These are phyloP conservation scores for Mucor racemosus DNA, from an alignment of 371 early-diverging fungal species.

Conservation along the genomic window DNA sequence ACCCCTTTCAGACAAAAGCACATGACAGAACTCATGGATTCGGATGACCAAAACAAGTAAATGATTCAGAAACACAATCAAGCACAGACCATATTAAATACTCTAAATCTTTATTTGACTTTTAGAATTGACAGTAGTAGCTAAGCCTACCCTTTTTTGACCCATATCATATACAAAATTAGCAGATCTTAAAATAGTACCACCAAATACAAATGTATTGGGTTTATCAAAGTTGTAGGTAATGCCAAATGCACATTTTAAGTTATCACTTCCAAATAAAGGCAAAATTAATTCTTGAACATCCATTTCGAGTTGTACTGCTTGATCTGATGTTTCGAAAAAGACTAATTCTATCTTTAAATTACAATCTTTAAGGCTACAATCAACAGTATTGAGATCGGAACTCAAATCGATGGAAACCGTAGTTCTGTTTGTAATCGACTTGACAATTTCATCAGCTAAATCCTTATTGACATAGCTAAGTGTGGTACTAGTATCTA, in stretches of 20 bases:
- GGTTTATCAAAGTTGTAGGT: slow-evolving; percentile 21
- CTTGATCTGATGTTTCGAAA: background rate
- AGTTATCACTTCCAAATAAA: background rate
- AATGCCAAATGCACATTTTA: slow-evolving; percentile 40
- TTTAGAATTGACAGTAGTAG: slow-evolving; percentile 21
- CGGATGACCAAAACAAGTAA: background rate
- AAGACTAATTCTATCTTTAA: slow-evolving; percentile 1
- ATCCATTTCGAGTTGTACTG: background rate
- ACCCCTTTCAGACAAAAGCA: background rate
- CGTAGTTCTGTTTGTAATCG: background rate
- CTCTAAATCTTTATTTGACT: slow-evolving; percentile 4
- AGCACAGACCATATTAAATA: slow-evolving; percentile 5
- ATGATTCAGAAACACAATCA: background rate
- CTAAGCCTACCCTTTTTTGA: slow-evolving; percentile 20
- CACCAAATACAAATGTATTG: slow-evolving; percentile 38
- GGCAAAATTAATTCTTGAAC: slow-evolving; percentile 10
- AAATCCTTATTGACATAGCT: slow-evolving; percentile 6
- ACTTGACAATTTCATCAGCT: slow-evolving; percentile 8
- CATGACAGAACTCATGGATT: background rate
- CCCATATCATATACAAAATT: slow-evolving; percentile 48
- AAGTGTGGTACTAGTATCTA: slow-evolving; percentile 49
- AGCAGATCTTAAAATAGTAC: slow-evolving; percentile 33
- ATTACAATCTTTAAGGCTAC: slow-evolving; percentile 1
- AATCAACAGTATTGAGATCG: slow-evolving; percentile 16
- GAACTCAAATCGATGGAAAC: background rate